Percentiles rank a stretch among this genome's conserved stretches.
Conservation (phyloP, 148 eudicot species). For the Cornus florida region DNA sequence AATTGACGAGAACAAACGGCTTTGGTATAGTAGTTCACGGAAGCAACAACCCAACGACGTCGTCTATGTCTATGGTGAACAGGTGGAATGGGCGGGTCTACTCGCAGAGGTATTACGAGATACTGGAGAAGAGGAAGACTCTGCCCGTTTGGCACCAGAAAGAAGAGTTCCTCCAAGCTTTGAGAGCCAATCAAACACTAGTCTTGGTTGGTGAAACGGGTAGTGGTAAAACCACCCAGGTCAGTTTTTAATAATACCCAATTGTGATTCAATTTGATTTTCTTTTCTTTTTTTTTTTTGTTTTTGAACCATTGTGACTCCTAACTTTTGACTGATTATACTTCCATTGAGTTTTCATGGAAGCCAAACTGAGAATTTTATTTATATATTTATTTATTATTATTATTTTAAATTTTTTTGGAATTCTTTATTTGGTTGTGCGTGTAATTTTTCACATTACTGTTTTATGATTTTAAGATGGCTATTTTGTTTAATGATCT, state of each 20-base stretch:
- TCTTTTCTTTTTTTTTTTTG: neutral
- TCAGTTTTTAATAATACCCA: conserved; percentile 14
- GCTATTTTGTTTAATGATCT: too few relatives aligned
- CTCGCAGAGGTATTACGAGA: conserved; percentile 66
- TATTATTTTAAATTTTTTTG: too few relatives aligned
- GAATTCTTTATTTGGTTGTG: too few relatives aligned
- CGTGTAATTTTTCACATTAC: too few relatives aligned
- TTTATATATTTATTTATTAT: too few relatives aligned
- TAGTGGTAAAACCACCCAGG: conserved; percentile 99
- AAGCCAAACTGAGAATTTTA: too few relatives aligned
- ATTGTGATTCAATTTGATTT: neutral
- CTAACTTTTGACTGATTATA: too few relatives aligned
- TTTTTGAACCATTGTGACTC: too few relatives aligned
- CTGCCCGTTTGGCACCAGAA: conserved; percentile 97
- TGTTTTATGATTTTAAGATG: too few relatives aligned
- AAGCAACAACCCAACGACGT: neutral
- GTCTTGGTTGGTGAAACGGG: conserved; percentile 96
- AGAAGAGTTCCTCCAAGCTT: conserved; percentile 68
- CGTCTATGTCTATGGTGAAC: conserved; percentile 34
- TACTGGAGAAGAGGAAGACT: conserved; percentile 81
- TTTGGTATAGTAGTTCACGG: conserved; percentile 13
- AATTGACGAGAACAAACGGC: conserved; percentile 41
- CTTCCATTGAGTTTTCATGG: too few relatives aligned
- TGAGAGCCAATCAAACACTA: conserved; percentile 60
- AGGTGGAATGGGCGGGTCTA: conserved; percentile 76